A percentile compares a stretch with the other conserved stretches of the same genome.
These are phyloP conservation scores for Pleurotus tuoliensis DNA, from an alignment of 768 basidiomycete species.

Conservation along the genomic window DNA sequence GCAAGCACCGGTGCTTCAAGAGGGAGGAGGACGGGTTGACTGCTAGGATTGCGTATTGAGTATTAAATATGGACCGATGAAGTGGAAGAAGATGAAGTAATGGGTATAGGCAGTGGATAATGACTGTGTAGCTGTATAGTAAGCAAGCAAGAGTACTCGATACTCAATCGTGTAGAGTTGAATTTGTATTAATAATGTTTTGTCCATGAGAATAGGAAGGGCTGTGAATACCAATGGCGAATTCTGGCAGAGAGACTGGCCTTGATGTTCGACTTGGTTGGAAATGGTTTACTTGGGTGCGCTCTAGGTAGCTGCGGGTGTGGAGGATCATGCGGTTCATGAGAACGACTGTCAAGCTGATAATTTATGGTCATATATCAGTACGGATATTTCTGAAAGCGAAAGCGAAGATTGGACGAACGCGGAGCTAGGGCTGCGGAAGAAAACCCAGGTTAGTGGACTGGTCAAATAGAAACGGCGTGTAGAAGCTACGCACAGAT, in stretches of 20 bases:
- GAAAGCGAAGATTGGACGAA: neutral
- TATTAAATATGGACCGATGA: neutral
- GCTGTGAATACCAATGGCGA: too few species aligned
- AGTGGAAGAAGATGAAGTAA: neutral
- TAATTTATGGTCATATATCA: neutral
- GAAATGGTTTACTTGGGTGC: neutral
- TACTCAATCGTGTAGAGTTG: too few species aligned
- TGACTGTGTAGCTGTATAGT: too few species aligned
- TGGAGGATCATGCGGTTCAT: constrained; percentile 4
- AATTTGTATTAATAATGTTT: too few species aligned
- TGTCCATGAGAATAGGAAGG: too few species aligned
- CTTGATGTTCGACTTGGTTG: neutral
- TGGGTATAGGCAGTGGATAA: too few species aligned
- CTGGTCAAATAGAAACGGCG: neutral
- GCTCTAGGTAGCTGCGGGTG: neutral
- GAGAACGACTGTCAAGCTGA: neutral
- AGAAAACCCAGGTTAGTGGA: neutral
- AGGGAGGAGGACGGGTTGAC: constrained; percentile 59
- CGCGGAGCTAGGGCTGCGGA: neutral
- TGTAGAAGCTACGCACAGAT: neutral
- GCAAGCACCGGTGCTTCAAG: constrained; percentile 62
- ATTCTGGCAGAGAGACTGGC: too few species aligned
- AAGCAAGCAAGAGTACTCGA: too few species aligned
- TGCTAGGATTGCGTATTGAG: constrained; percentile 43
- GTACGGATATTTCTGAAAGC: neutral